phyloP scores from a whole-genome alignment of 805 yeast genomes.

The Yarrowia osloensis region DNA sequence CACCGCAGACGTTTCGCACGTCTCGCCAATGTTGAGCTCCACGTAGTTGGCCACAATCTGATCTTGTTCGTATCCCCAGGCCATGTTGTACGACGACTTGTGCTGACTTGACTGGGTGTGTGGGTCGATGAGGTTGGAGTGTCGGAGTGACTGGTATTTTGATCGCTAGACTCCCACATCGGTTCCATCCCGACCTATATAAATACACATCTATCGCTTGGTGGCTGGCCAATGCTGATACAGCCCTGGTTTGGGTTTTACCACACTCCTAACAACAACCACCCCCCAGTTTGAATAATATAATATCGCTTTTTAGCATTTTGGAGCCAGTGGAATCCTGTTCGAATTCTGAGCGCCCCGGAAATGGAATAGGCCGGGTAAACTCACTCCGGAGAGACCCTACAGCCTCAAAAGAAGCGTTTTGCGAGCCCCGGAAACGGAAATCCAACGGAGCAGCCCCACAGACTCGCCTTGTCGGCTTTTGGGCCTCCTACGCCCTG shows the following conservation, averaged over 20 bases:
- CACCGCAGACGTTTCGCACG: conserved; percentile 19
- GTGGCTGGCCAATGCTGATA: conserved; percentile 15
- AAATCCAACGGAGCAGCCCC: background rate
- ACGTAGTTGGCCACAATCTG: conserved; percentile 22
- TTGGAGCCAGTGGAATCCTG: background rate
- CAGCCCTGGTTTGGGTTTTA: conserved; percentile 20
- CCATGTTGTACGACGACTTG: background rate
- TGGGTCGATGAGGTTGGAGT: too few species aligned
- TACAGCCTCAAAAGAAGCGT: background rate
- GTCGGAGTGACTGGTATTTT: too few species aligned
- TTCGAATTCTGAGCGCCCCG: background rate
- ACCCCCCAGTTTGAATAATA: background rate
- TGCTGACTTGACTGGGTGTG: background rate
- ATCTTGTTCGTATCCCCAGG: conserved; percentile 23
- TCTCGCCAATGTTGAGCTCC: conserved; percentile 19
- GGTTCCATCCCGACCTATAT: background rate
- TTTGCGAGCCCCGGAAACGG: background rate
- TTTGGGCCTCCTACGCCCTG: too few species aligned
- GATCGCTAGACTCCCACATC: too few species aligned
- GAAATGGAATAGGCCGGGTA: background rate
- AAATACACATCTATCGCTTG: background rate
- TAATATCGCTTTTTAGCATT: conserved; percentile 8
- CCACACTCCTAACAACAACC: background rate
- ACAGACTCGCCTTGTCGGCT: too few species aligned
- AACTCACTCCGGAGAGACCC: too few species aligned